Conservation (phyloP, 148 eudicot genomes). For the Polygonum aviculare region DNA sequence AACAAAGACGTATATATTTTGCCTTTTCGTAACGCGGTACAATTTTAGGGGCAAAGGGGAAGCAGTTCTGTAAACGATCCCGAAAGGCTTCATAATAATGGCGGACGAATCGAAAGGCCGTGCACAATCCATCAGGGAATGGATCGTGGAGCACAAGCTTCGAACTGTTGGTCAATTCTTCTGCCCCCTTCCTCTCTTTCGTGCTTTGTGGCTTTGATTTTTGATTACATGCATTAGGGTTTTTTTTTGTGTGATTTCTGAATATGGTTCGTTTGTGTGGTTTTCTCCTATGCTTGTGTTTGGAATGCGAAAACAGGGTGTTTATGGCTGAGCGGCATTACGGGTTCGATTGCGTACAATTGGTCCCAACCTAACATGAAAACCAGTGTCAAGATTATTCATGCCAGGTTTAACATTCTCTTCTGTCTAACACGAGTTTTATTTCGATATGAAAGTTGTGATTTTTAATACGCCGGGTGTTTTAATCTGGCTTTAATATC, state of each 20-base stretch:
- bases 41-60: background rate
- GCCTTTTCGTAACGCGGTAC: background rate
- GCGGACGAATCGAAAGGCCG: conserved; percentile 33
- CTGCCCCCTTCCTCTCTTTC: background rate
- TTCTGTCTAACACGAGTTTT: background rate
- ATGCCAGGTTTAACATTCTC: conserved; percentile 37
- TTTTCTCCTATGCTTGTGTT: background rate
- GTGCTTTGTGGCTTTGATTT: background rate
- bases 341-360: conserved; percentile 60
- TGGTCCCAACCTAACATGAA: conserved; percentile 72
- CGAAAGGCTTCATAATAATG: conserved; percentile 19
- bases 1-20: background rate
- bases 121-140: conserved; percentile 41
- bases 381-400: conserved; percentile 63
- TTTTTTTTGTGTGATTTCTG: background rate
- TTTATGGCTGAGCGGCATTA: conserved; percentile 49
- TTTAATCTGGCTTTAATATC: background rate
- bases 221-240: background rate
- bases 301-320: conserved; percentile 26
- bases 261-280: background rate
- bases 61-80: background rate
- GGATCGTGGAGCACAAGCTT: conserved; percentile 65
- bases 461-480: background rate
- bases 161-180: conserved; percentile 39
- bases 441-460: conserved; percentile 6